phyloP scores from a whole-genome alignment of 1,139 yeast genomes.

The Geotrichum reessii region DNA sequence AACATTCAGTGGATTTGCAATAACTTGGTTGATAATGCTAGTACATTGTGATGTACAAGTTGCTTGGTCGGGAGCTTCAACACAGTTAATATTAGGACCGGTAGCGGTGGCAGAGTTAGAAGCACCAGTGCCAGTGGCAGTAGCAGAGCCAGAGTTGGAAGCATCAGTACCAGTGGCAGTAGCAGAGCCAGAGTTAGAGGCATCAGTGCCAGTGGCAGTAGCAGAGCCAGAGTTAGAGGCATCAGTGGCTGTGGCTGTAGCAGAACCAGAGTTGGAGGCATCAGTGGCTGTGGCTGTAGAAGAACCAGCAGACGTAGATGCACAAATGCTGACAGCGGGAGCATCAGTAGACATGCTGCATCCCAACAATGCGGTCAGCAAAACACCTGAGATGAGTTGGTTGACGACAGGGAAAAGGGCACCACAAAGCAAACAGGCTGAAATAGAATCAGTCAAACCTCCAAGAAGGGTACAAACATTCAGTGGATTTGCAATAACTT shows the following conservation, averaged over 20 bases:
- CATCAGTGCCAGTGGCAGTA: too few relatives aligned
- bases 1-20: neutral
- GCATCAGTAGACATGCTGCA: neutral
- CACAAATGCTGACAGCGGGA: neutral
- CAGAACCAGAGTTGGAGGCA: neutral
- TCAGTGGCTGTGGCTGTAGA: neutral
- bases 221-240: neutral
- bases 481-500: neutral
- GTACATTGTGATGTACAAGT: neutral
- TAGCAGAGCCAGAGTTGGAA: neutral
- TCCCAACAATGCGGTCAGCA: neutral
- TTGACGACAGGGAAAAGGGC: constrained; percentile 7
- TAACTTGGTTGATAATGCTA: neutral
- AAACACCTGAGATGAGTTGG: neutral
- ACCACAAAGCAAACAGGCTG: constrained; percentile 54
- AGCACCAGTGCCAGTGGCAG: neutral
- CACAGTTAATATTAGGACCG: too few relatives aligned
- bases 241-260: neutral
- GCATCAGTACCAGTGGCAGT: neutral
- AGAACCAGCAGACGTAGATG: neutral
- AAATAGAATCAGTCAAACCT: constrained; percentile 19
- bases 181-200: neutral
- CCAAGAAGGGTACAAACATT: constrained; percentile 3
- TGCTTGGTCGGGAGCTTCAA: neutral
- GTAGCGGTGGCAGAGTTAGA: too few relatives aligned